Evolutionary conservation across 768 basidiomycete species (phyloP).

Genomic region (Tulasnella sp.): DNA sequence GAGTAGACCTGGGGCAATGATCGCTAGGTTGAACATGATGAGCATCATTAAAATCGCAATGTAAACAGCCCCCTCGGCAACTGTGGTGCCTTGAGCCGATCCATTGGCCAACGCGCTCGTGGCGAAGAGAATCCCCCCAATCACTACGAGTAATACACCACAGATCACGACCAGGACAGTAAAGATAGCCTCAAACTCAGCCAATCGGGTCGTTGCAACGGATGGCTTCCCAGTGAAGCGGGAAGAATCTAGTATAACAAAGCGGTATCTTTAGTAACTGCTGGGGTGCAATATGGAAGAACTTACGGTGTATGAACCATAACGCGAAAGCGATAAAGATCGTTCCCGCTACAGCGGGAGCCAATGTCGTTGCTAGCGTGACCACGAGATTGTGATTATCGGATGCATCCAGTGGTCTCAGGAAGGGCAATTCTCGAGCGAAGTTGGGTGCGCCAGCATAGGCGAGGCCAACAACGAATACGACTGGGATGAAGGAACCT

Average conservation of each 20-base stretch:
- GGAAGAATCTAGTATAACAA: constrained; percentile 35
- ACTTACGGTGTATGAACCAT: constrained; percentile 46
- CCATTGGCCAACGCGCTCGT: constrained; percentile 45
- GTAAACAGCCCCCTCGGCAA: constrained; percentile 64
- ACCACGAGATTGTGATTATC: constrained; percentile 41
- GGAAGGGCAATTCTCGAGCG: constrained; percentile 58
- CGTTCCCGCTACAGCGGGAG: constrained; percentile 51
- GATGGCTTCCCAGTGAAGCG: constrained; percentile 49
- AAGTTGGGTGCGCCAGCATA: constrained; percentile 62
- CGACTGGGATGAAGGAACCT: constrained; percentile 36
- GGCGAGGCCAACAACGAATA: constrained; percentile 57
- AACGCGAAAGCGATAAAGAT: constrained; percentile 50
- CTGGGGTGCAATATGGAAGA: constrained; percentile 7
- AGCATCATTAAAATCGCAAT: constrained; percentile 51
- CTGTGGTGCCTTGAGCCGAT: constrained; percentile 28
- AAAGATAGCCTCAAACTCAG: constrained; percentile 55
- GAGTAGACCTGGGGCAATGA: constrained; percentile 59
- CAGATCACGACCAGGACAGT: constrained; percentile 44
- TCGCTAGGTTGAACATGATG: constrained; percentile 51
- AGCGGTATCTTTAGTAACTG: neutral
- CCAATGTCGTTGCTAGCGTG: constrained; percentile 57
- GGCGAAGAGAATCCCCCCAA: constrained; percentile 63
- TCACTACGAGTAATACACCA: constrained; percentile 50
- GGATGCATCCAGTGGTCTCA: constrained; percentile 38
- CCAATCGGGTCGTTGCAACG: constrained; percentile 48